Evolutionary conservation across 345 rosid genomes (phyloP), one percentile per base, ranked within the genome.

Genomic region (Aurinia saxatilis): DNA sequence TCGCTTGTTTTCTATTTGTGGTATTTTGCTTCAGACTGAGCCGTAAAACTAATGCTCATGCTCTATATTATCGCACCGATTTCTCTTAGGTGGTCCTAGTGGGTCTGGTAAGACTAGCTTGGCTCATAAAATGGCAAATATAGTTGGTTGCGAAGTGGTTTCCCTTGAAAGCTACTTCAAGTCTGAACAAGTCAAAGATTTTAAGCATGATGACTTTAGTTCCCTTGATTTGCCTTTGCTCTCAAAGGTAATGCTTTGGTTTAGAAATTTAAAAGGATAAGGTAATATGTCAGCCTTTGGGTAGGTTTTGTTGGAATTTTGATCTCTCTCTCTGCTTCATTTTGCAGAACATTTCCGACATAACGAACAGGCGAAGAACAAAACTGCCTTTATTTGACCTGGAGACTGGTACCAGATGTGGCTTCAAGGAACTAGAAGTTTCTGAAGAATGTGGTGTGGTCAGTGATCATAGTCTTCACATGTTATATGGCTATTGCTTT

Each of bases 111-210:
- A 93, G 82, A 90, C 99, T 62, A 95, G 97, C 78, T 61, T 95
- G 87, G 99, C 99, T 57, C 97, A 85, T 78, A 95, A 95, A 80
- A 90, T 90, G 99, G 99, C 99, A 39, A 95, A 90, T 74, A 95
- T 95, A 62, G 91, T 95, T 71, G 97, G 99, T 13, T 95, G 99
- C 73, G 96, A 90, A 78, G 99, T 95, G 65, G 97, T 95, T 71
- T 95, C 99, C 60, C 97, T 95, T 44, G 99, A 95, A 82, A 87
- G 78, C 73, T 95, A 95, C 74, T 90, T 86, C 78, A 86, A 78
- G 75, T 57, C 96, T 14, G 97, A 81, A 60, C 95, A 85, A 76
- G 85, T 78, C 48, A 95, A 83, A 80, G 95, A 86, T 80, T 84
- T 79, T 53, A 95, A 90, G 83, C 82, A 87, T 50, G 99, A 95